Evolutionary conservation across 2,329 filamentous ascomycete genomes (phyloP).

Genomic region (Fusarium acutatum): DNA sequence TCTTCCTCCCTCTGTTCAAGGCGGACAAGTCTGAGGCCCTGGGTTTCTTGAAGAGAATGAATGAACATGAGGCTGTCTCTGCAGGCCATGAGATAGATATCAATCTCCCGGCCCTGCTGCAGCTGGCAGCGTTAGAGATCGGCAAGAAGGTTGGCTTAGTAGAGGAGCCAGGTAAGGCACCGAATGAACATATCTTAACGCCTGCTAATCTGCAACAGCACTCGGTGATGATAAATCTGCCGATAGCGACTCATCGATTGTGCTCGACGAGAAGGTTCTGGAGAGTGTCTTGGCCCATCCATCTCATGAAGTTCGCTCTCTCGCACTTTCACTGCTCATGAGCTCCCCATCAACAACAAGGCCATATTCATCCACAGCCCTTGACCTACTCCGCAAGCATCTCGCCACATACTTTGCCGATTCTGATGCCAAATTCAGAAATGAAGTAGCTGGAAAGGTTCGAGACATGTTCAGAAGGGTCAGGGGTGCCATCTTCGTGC

Average conservation of each 20-base stretch:
- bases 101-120: slow-evolving; percentile 65
- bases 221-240: slow-evolving; percentile 33
- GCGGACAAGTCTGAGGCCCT: slow-evolving; percentile 62
- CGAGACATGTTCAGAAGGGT: slow-evolving; percentile 81
- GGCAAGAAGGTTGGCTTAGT: slow-evolving; percentile 76
- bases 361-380: slow-evolving; percentile 70
- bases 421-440: slow-evolving; percentile 84
- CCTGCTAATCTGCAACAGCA: slow-evolving; percentile 39
- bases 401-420: slow-evolving; percentile 81
- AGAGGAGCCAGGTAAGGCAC: slow-evolving; percentile 67
- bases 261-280: slow-evolving; percentile 55
- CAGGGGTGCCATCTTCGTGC: slow-evolving; percentile 68
- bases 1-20: slow-evolving; percentile 70
- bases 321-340: slow-evolving; percentile 83
- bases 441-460: slow-evolving; percentile 78
- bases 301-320: slow-evolving; percentile 73
- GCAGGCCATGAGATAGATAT: slow-evolving; percentile 56
- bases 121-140: slow-evolving; percentile 73
- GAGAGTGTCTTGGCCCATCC: slow-evolving; percentile 63
- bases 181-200: not conserved
- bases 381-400: slow-evolving; percentile 70
- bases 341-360: slow-evolving; percentile 78
- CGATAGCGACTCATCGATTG: slow-evolving; percentile 41
- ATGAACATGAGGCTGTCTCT: slow-evolving; percentile 57
- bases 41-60: slow-evolving; percentile 66